Evolutionary conservation across 1,284 basidiomycete species (phyloP).

Genomic region (Phaffia rhodozyma): DNA sequence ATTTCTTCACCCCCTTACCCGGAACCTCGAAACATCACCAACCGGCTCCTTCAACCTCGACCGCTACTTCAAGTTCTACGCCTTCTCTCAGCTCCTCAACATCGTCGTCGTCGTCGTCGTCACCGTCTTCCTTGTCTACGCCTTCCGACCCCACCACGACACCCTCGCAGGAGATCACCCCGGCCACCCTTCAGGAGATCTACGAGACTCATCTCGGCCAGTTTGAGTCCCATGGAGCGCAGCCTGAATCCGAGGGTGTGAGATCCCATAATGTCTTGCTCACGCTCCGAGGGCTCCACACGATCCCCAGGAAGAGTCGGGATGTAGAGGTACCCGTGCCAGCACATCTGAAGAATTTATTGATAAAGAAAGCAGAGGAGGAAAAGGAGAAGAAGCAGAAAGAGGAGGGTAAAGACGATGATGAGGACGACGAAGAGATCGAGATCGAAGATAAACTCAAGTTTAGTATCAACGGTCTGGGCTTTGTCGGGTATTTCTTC

Average conservation of each 20-base stretch:
- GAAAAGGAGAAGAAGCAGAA: no score
- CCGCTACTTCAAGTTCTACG: no score
- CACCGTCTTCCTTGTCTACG: no score
- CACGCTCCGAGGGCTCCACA: constrained; percentile 3
- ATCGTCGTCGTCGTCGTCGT: no score
- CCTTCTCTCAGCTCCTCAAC: no score
- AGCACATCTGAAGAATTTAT: no score
- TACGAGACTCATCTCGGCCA: constrained; percentile 6
- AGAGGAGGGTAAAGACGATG: background rate
- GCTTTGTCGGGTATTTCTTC: constrained; percentile 10
- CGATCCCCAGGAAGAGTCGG: constrained; percentile 9
- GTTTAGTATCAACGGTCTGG: constrained; percentile 11
- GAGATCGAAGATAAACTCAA: background rate
- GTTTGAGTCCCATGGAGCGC: background rate
- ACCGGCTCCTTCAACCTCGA: no score
- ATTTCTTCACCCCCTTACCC: constrained; percentile 2
- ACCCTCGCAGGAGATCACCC: background rate
- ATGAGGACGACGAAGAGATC: background rate
- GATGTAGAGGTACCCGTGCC: constrained; percentile 5
- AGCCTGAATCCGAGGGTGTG: background rate
- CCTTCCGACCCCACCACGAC: no score
- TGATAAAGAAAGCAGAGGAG: no score
- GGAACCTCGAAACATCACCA: no score
- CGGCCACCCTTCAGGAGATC: background rate
- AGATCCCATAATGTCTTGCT: constrained; percentile 12